Evolutionary conservation across 805 yeast species (phyloP).

Genomic region (Naumovozyma dairenensis): DNA sequence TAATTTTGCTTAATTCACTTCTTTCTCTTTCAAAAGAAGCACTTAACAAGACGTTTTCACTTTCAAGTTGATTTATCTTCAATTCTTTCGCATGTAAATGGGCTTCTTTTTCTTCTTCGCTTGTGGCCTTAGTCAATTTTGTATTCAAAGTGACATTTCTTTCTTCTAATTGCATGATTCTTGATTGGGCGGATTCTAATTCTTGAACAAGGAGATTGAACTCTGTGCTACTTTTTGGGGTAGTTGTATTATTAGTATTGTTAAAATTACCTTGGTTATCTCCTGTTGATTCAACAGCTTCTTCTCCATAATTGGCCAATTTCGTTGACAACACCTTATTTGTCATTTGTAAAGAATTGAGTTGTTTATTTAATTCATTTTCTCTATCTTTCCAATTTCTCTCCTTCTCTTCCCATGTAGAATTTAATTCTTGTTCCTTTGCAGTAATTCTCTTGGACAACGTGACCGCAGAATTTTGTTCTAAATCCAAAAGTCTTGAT

Average conservation of each 20-base stretch:
- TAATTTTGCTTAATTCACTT: conserved; percentile 8
- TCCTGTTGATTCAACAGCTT: conserved; percentile 20
- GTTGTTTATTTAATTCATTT: conserved; percentile 39
- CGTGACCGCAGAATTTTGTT: conserved; percentile 49
- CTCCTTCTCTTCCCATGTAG: conserved; percentile 64
- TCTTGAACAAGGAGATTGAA: conserved; percentile 65
- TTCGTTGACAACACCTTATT: conserved; percentile 62
- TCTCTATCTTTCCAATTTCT: conserved; percentile 57
- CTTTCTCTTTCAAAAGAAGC: conserved; percentile 26
- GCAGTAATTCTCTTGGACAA: conserved; percentile 47
- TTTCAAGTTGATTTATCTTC: conserved; percentile 46
- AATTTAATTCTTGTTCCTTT: conserved; percentile 63
- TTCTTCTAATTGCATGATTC: conserved; percentile 61
- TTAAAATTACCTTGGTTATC: conserved; percentile 13
- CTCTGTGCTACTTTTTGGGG: conserved; percentile 33
- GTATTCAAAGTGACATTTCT: conserved; percentile 67
- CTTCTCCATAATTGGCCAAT: conserved; percentile 44
- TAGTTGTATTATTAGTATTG: conserved; percentile 5
- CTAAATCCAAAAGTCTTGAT: conserved; percentile 47
- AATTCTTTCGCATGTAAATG: conserved; percentile 32
- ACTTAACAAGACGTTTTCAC: conserved; percentile 48
- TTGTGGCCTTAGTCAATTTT: conserved; percentile 48
- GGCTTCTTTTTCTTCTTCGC: conserved; percentile 34
- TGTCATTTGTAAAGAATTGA: conserved; percentile 42
- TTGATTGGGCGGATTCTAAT: conserved; percentile 56